A percentile compares a stretch with the other conserved stretches of the same genome.
Conservation (phyloP, 139 green algal species). For the Chlorella sp. region DNA sequence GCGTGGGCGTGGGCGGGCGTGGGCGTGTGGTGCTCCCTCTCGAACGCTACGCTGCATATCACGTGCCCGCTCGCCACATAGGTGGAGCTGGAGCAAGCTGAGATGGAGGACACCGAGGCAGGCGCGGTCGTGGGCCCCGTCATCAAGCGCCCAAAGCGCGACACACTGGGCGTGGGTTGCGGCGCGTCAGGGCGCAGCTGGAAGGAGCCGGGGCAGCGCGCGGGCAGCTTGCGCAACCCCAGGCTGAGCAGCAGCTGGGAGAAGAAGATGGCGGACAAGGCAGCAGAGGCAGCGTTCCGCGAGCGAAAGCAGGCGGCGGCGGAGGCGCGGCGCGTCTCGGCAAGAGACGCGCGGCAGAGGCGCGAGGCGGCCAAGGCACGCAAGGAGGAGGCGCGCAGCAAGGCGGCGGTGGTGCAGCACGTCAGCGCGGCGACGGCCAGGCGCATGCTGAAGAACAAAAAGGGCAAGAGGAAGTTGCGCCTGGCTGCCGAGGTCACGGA, state of each 20-base stretch:
- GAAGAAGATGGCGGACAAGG: conserved; percentile 65
- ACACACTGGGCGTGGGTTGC: conserved; percentile 40
- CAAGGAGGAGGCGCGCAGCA: conserved; percentile 53
- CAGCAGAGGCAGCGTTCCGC: conserved; percentile 35
- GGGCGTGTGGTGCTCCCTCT: too few relatives aligned
- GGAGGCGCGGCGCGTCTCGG: conserved; percentile 31
- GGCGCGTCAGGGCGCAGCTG: conserved; percentile 49
- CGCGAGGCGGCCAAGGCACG: conserved; percentile 42
- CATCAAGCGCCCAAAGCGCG: conserved; percentile 45
- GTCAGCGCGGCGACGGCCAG: conserved; percentile 52
- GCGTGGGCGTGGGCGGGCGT: too few relatives aligned
- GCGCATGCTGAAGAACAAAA: conserved; percentile 73
- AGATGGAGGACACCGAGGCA: conserved; percentile 13
- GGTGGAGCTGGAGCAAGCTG: conserved; percentile 27
- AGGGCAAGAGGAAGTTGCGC: conserved; percentile 53
- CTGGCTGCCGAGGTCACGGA: too few relatives aligned
- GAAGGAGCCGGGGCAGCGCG: conserved; percentile 47
- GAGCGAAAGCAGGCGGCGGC: conserved; percentile 37
- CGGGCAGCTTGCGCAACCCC: conserved; percentile 28
- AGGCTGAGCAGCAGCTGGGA: conserved; percentile 56
- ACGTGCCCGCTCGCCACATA: too few relatives aligned
- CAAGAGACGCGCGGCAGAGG: conserved; percentile 30
- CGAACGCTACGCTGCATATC: too few relatives aligned
- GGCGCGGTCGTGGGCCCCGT: background rate
- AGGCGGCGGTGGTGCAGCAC: conserved; percentile 32